Evolutionary conservation across 1,139 yeast genomes (phyloP).

Genomic region (Waltiozyma sp.): DNA sequence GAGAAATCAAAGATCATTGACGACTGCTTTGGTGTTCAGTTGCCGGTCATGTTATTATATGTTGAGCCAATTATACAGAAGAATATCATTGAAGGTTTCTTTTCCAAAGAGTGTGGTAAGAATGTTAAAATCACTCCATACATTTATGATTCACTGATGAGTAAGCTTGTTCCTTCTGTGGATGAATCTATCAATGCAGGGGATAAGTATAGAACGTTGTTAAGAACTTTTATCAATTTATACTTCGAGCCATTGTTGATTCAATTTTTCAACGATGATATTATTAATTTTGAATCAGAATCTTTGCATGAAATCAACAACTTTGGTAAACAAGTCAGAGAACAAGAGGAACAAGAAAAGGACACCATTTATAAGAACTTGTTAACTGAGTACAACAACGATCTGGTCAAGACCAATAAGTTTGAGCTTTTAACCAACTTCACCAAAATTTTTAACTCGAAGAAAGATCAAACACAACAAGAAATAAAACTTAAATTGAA

Average conservation of each 20-base stretch:
- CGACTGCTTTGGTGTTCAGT: constrained; percentile 22
- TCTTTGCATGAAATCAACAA: constrained; percentile 16
- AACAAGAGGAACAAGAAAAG: constrained; percentile 19
- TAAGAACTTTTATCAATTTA: constrained; percentile 22
- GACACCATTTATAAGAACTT: constrained; percentile 28
- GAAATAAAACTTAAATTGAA: constrained; percentile 43
- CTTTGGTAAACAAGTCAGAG: constrained; percentile 11
- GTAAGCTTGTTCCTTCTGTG: constrained; percentile 19
- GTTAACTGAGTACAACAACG: constrained; percentile 18
- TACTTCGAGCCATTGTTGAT: constrained; percentile 27
- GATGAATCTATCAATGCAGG: constrained; percentile 23
- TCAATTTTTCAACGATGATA: constrained; percentile 29
- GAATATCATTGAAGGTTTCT: constrained; percentile 38
- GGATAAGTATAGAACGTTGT: constrained; percentile 18
- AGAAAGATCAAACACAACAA: constrained; percentile 33
- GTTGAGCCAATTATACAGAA: constrained; percentile 22
- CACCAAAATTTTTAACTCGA: constrained; percentile 43
- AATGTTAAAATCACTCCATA: constrained; percentile 27
- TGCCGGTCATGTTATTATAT: constrained; percentile 25
- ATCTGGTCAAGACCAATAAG: constrained; percentile 23
- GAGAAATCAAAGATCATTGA: constrained; percentile 24
- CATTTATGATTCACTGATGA: constrained; percentile 18
- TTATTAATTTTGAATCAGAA: constrained; percentile 22
- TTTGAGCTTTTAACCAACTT: constrained; percentile 40
- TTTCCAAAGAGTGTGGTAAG: constrained; percentile 41